Percentiles rank a stretch among this genome's conserved stretches.
These are phyloP conservation scores for Phylloporus scabripes DNA, from an alignment of 768 basidiomycete genomes.

Conservation along the genomic window DNA sequence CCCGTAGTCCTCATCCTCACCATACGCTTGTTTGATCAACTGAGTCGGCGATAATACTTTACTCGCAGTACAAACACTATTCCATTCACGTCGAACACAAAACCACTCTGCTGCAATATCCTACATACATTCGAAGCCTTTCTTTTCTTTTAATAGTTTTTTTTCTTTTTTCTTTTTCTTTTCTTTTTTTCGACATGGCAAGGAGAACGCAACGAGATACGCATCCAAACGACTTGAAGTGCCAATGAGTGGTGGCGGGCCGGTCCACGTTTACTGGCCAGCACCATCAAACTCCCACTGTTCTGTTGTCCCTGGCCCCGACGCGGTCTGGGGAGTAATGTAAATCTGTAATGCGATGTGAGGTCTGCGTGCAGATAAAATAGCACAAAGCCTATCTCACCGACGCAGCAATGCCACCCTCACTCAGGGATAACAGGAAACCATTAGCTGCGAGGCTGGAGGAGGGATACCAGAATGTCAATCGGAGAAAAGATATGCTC, in stretches of 20 bases:
- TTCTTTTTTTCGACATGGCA: neutral
- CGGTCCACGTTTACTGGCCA: neutral
- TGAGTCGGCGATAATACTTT: no score
- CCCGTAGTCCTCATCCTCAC: no score
- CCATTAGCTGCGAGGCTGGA: neutral
- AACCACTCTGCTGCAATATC: no score
- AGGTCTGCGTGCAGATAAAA: neutral
- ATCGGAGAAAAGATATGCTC: neutral
- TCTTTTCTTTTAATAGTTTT: no score
- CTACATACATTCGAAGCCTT: no score
- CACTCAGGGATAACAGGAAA: neutral
- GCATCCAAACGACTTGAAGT: neutral
- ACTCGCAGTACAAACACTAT: no score
- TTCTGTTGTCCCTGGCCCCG: no score
- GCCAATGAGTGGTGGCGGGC: neutral
- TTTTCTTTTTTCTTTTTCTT: no score
- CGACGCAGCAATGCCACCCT: neutral
- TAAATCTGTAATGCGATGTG: neutral
- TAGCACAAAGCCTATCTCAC: neutral
- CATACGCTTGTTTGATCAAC: no score
- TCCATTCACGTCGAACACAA: no score
- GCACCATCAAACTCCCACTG: neutral
- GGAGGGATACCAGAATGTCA: neutral
- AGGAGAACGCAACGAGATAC: neutral
- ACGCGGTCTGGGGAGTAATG: no score